phyloP scores from a whole-genome alignment of 1,284 basidiomycete genomes.

The Cryptococcus sp. region DNA sequence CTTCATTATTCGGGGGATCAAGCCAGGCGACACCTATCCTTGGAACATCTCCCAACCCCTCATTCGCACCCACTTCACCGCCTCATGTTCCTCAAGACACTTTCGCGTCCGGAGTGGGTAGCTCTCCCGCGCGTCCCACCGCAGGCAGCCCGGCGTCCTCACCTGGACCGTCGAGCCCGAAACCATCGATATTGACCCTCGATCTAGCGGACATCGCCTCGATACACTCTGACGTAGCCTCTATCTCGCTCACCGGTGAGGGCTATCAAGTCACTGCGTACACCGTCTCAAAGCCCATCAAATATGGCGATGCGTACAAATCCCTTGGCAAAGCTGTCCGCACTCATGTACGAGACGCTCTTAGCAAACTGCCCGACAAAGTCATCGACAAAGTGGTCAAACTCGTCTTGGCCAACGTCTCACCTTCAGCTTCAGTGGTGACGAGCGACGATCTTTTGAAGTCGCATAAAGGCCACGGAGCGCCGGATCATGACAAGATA shows the following conservation, averaged over 20 bases:
- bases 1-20: constrained; percentile 44
- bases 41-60: constrained; percentile 41
- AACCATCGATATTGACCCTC: constrained; percentile 37
- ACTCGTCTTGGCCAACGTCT: constrained; percentile 38
- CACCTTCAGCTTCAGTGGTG: constrained; percentile 14
- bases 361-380: constrained; percentile 62
- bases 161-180: constrained; percentile 48
- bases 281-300: constrained; percentile 44
- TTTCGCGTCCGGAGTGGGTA: constrained; percentile 27
- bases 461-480: constrained; percentile 12
- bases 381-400: constrained; percentile 63
- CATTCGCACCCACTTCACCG: constrained; percentile 7
- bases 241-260: constrained; percentile 23
- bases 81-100: not conserved
- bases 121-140: constrained; percentile 60
- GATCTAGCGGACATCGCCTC: constrained; percentile 25
- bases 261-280: constrained; percentile 48
- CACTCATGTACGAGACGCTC: constrained; percentile 60
- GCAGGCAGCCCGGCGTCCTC: constrained; percentile 37
- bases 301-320: constrained; percentile 60
- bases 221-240: constrained; percentile 15
- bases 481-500: constrained; percentile 18
- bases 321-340: constrained; percentile 63
- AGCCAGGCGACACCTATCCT: constrained; percentile 10
- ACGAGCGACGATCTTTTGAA: constrained; percentile 33